Percentiles rank a stretch among this genome's conserved stretches.
These are phyloP conservation scores for Choiromyces venosus DNA, from an alignment of 495 filamentous ascomycete genomes.

Conservation along the genomic window DNA sequence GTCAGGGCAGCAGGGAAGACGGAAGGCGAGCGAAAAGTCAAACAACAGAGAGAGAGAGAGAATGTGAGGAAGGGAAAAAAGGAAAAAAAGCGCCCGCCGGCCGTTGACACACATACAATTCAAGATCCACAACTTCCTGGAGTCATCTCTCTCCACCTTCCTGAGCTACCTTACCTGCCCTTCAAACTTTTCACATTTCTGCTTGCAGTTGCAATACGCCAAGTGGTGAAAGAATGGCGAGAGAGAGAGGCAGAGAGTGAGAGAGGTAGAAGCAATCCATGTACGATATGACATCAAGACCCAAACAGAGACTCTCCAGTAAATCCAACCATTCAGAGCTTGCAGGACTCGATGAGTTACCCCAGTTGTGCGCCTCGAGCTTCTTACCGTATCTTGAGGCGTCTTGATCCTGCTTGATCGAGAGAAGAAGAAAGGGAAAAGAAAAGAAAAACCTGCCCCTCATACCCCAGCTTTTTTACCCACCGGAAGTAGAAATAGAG, in stretches of 20 bases:
- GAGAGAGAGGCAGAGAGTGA: not conserved
- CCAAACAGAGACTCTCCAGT: not conserved
- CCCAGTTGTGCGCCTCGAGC: not conserved
- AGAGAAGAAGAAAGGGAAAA: not conserved
- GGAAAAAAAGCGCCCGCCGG: not conserved
- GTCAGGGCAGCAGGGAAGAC: not conserved
- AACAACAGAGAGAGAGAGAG: not conserved
- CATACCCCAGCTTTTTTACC: not conserved
- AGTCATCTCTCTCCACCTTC: not conserved
- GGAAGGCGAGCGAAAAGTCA: not conserved
- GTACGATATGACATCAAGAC: conserved; percentile 3
- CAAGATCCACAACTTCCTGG: not conserved
- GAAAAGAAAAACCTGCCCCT: not conserved
- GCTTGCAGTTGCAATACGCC: not conserved
- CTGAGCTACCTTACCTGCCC: not conserved
- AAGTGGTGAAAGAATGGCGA: not conserved
- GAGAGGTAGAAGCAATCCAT: not conserved
- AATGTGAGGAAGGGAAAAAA: not conserved
- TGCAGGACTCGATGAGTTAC: not conserved
- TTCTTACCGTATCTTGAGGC: not conserved
- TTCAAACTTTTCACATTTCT: not conserved
- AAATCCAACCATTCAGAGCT: not conserved
- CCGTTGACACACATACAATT: conserved; percentile 1
- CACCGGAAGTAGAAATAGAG: not conserved
- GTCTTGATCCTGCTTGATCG: not conserved